phyloP scores from a whole-genome alignment of 2,329 filamentous ascomycete genomes.

The Xylariales sp. region DNA sequence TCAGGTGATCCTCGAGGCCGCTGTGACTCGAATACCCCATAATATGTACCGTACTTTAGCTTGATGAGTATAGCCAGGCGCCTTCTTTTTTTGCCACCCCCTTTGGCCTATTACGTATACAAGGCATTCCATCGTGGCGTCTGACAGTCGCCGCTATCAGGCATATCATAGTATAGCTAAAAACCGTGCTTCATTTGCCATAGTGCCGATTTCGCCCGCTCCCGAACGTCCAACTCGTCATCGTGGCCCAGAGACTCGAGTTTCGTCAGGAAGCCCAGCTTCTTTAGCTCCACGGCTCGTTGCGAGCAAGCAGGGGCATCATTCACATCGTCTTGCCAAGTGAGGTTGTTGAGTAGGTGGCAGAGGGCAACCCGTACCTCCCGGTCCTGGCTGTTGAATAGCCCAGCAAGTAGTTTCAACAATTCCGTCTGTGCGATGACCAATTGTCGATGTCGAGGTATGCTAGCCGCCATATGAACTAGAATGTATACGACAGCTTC shows the following conservation, averaged over 20 bases:
- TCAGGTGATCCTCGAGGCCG: no score
- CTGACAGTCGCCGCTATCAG: no score
- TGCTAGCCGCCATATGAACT: constrained; percentile 81
- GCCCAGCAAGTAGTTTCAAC: constrained; percentile 65
- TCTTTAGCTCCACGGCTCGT: constrained; percentile 64
- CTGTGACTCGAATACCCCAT: no score
- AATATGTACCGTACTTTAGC: no score
- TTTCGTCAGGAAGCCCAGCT: constrained; percentile 65
- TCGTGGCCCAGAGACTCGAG: constrained; percentile 63
- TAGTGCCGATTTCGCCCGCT: constrained; percentile 75
- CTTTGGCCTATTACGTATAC: no score
- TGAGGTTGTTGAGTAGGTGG: constrained; percentile 81
- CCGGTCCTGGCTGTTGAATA: constrained; percentile 68
- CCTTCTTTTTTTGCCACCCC: no score
- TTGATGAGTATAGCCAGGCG: no score
- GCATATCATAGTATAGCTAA: no score
- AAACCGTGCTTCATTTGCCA: no score
- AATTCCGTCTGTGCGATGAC: constrained; percentile 74
- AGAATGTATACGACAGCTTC: constrained; percentile 75
- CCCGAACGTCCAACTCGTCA: constrained; percentile 72
- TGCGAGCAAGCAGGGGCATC: constrained; percentile 62
- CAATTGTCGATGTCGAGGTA: constrained; percentile 70
- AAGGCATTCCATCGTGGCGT: no score
- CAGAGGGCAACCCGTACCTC: constrained; percentile 75
- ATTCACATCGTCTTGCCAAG: constrained; percentile 70